These are phyloP conservation scores for Saccharomycopsis sp. DNA, from an alignment of 805 yeast genomes.

Conservation along the genomic window DNA sequence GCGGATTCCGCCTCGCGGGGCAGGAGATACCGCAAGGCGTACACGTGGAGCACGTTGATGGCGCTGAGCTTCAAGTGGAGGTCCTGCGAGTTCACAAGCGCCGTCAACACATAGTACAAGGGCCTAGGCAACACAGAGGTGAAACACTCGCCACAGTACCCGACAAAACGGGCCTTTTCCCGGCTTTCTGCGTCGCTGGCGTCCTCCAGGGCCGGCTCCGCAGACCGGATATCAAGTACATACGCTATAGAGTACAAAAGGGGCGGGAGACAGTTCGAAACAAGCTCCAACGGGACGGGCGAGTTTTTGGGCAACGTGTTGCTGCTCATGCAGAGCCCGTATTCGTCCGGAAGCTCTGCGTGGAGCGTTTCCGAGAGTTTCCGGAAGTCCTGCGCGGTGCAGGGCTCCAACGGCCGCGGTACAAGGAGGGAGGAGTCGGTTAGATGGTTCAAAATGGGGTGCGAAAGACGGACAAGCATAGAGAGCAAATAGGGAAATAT, in stretches of 20 bases:
- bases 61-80: constrained; percentile 11
- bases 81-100: constrained; percentile 10
- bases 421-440: not conserved
- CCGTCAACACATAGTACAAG: constrained; percentile 8
- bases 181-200: not conserved
- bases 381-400: too few species aligned
- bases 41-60: constrained; percentile 9
- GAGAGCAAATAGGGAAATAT: constrained; percentile 5
- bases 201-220: too few species aligned
- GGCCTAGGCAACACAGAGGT: constrained; percentile 5
- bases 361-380: not conserved
- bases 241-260: constrained; percentile 12
- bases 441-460: not conserved
- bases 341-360: not conserved
- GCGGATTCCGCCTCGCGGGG: not conserved
- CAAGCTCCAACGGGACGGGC: constrained; percentile 1
- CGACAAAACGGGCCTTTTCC: not conserved
- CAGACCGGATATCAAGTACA: not conserved
- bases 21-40: not conserved
- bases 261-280: constrained; percentile 10
- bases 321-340: not conserved
- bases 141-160: not conserved
- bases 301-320: constrained; percentile 8
- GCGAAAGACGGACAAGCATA: not conserved
- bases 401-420: not conserved